Evolutionary conservation across 2,329 filamentous ascomycete species (phyloP), one percentile per base, ranked within the genome.

Genomic region (Sporothrix inflata): DNA sequence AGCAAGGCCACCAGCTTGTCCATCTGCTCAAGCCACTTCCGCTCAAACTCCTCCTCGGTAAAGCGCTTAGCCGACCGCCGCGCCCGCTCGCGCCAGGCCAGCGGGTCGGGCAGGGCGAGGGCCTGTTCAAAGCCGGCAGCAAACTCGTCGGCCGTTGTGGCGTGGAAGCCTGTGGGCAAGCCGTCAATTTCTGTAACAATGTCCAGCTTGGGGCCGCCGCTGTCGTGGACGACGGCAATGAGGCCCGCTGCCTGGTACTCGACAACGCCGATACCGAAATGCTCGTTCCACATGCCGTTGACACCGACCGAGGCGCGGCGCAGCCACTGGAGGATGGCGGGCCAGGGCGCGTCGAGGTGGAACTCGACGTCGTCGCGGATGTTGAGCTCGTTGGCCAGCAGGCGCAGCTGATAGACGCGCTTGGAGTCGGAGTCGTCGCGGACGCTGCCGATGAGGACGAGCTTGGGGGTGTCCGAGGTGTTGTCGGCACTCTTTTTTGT

Each of bases 231-330:
- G 0, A 99, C 94, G 5, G 92, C 90, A 72, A 99, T 94, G 72
- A 99, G 84, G 0, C 96, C 96, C 0, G 96, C 96, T 4, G 96
- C 96, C 80, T 98, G 94, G 79, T 98, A 99, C 84, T 99, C 96
- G 53, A 99, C 96, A 19, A 98, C 94, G 1, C 96, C 96, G 73
- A 99, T 99, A 27, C 96, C 96, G 80, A 99, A 99, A 81, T 99
- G 96, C 83, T 99, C 96, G 80, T 98, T 98, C 95, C 96, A 99
- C 96, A 99, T 99, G 78, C 92, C 94, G 77, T 99, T 99, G 40
- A 97, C 94, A 67, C 96, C 96, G 1, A 99, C 88, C 21, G 90
- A 95, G 4, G 92, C 90, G 74, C 85, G 89, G 70, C 89, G 84
- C 74, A 98, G 85, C 88, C 93, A 94, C 42, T 92, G 87, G 11